phyloP scores from a whole-genome alignment of 2,329 filamentous ascomycete genomes.

The Diaporthe vaccinii region DNA sequence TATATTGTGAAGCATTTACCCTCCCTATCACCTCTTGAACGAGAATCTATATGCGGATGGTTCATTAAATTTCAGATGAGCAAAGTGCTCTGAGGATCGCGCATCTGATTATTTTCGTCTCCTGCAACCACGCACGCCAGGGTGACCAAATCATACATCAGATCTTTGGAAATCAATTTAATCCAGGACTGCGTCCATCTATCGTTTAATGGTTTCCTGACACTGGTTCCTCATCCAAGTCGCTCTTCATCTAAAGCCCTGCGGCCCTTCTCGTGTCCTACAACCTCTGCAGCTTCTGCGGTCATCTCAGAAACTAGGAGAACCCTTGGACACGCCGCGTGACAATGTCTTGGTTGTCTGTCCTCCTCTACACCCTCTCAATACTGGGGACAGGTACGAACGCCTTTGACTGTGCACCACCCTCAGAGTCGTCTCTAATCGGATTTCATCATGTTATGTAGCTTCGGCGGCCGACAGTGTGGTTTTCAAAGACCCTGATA shows the following conservation, averaged over 20 bases:
- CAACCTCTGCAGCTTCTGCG: conserved; percentile 19
- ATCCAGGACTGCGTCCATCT: conserved; percentile 16
- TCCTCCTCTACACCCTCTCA: neutral
- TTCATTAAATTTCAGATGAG: neutral
- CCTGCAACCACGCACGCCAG: neutral
- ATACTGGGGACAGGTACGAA: conserved; percentile 15
- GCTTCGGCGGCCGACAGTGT: conserved; percentile 27
- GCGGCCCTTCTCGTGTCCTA: conserved; percentile 29
- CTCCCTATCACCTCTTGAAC: neutral
- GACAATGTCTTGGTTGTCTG: conserved; percentile 11
- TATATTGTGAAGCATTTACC: conserved; percentile 24
- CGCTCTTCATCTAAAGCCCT: conserved; percentile 25
- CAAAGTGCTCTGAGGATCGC: neutral
- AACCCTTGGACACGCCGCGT: neutral
- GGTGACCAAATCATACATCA: neutral
- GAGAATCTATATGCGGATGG: neutral
- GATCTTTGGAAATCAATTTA: conserved; percentile 30
- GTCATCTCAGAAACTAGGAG: conserved; percentile 8
- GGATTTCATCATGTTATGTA: neutral
- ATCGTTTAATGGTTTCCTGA: conserved; percentile 26
- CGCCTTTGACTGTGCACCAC: neutral
- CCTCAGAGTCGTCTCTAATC: neutral
- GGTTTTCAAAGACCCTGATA: conserved; percentile 30
- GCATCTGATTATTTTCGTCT: neutral
- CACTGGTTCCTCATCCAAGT: conserved; percentile 13